Evolutionary conservation across 495 filamentous ascomycete genomes (phyloP), one percentile per base, ranked within the genome.

Genomic region (Endocarpon pusillum): DNA sequence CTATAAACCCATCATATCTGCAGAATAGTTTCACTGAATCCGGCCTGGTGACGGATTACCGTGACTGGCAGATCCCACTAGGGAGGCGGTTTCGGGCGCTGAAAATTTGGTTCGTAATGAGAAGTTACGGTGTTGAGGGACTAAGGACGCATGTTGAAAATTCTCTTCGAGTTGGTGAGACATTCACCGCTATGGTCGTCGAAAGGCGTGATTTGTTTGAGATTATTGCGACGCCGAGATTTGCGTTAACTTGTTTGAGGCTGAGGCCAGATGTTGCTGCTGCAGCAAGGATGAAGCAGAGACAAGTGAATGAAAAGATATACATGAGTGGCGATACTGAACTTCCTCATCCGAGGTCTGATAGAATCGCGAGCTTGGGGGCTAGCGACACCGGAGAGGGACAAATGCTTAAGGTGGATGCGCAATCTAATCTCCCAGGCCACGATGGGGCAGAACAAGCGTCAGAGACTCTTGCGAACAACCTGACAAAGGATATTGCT

Each of bases 51-150:
- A 94, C 84, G 22, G 89, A 97, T 49, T 96, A 97, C 57, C 73
- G 89, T 17, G 91, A 97, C 64, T 97, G 89, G 89, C 85, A 91
- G 54, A 94, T 97, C 48, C 89, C 89, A 8, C 71, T 97, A 0
- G 89, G 89, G 9, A 67, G 89, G 4, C 70, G 89, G n/a, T 96
- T 97, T 64, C 64, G 89, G 9, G 69, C 77, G 1, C 56, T 97
- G 32, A 97, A 97, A 64, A 79, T 94, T 46, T 97, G 89, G 89
- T 94, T 94, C 49, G 89, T 97, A 10, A 61, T 97, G 46, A 68
- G 89, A 25, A 77, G 67, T 20, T 94, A 92, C 47, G 89, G 89
- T 0, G 58, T 85, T 34, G 66, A 66, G 32, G 86, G 89, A 2
- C 55, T 97, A 51, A 77, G 77, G 45, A 62, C 57, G 21, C 73